Conservation (phyloP, 441 rosid species). For the Erodium moschatum region DNA sequence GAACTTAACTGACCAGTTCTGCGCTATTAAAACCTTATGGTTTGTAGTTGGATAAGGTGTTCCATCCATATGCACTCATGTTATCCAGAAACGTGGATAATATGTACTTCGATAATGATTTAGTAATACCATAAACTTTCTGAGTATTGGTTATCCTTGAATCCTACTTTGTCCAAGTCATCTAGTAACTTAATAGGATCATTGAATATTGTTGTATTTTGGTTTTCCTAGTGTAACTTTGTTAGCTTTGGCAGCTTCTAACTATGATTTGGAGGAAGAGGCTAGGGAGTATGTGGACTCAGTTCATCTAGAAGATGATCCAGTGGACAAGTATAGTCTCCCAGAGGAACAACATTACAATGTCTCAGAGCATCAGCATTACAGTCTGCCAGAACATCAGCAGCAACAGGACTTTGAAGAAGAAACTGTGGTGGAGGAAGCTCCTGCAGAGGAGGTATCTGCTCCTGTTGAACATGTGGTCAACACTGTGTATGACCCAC, state of each 20-base stretch:
- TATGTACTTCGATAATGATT: neutral
- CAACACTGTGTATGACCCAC: slow-evolving; percentile 30
- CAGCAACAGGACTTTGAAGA: slow-evolving; percentile 35
- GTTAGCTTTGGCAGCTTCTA: slow-evolving; percentile 35
- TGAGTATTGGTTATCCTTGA: neutral
- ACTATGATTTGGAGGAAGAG: slow-evolving; percentile 55
- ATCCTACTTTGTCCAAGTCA: neutral
- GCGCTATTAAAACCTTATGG: neutral
- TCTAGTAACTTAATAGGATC: neutral
- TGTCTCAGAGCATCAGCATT: neutral
- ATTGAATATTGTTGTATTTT: neutral
- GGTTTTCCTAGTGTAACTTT: slow-evolving; percentile 5
- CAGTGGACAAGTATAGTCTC: slow-evolving; percentile 44
- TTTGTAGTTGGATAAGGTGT: neutral
- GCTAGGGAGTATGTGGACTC: slow-evolving; percentile 47
- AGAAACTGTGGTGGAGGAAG: slow-evolving; percentile 44
- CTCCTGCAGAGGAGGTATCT: slow-evolving; percentile 35
- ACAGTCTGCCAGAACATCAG: neutral
- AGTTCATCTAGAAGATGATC: slow-evolving; percentile 52
- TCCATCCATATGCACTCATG: neutral
- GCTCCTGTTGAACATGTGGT: slow-evolving; percentile 27
- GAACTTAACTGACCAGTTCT: too few relatives aligned
- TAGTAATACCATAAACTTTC: neutral
- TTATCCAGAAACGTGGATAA: neutral
- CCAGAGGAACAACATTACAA: slow-evolving; percentile 24